Conservation (phyloP, 352 stramenopile genomes). For the Phytophthora hibernalis region DNA sequence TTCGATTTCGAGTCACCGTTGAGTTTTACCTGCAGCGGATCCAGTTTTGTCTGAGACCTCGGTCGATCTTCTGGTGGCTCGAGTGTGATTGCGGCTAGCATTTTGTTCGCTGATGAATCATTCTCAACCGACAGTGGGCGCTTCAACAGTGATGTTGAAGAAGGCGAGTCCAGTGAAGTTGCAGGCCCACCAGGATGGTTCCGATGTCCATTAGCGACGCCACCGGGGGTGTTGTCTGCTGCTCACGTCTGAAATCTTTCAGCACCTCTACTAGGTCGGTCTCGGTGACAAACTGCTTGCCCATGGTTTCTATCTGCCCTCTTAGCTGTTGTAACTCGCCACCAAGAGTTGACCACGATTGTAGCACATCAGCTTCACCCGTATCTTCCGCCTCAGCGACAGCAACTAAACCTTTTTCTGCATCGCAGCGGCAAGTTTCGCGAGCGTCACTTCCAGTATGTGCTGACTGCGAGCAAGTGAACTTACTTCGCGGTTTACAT, state of each 20-base stretch:
- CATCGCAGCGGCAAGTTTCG: slow-evolving; percentile 30
- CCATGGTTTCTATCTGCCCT: slow-evolving; percentile 47
- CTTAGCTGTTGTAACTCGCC: slow-evolving; percentile 52
- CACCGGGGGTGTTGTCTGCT: slow-evolving; percentile 19
- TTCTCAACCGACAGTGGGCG: slow-evolving; percentile 17
- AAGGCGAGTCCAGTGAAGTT: slow-evolving; percentile 18
- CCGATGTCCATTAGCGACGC: slow-evolving; percentile 41
- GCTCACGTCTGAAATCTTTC: slow-evolving; percentile 50
- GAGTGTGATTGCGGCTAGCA: slow-evolving; percentile 41
- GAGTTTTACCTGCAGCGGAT: slow-evolving; percentile 62
- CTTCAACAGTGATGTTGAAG: slow-evolving; percentile 21
- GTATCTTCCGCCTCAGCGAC: background rate
- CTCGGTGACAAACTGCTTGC: slow-evolving; percentile 60
- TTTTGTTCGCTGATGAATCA: slow-evolving; percentile 41
- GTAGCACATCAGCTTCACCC: slow-evolving; percentile 8
- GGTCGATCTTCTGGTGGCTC: slow-evolving; percentile 44
- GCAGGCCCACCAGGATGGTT: slow-evolving; percentile 16
- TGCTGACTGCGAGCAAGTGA: slow-evolving; percentile 56
- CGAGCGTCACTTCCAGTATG: slow-evolving; percentile 38
- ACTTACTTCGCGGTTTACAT: slow-evolving; percentile 49
- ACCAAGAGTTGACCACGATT: slow-evolving; percentile 23
- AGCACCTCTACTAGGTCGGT: slow-evolving; percentile 45
- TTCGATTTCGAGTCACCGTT: slow-evolving; percentile 30
- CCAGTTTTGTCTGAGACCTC: slow-evolving; percentile 68
- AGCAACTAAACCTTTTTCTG: slow-evolving; percentile 17